These are phyloP conservation scores for Coemansia reversa DNA, from an alignment of 192 early-diverging fungal genomes.

Conservation along the genomic window DNA sequence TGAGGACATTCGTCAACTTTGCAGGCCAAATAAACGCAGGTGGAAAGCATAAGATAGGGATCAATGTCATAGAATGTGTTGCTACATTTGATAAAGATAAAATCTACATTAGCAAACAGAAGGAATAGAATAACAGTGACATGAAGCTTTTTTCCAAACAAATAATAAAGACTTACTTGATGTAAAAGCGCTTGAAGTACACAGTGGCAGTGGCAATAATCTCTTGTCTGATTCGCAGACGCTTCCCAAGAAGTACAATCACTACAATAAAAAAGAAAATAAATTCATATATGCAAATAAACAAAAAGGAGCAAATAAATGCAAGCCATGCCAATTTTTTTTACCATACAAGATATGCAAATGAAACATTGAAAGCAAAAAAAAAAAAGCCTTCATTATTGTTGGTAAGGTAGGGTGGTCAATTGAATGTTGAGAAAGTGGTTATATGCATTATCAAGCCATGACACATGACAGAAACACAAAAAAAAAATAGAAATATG, in stretches of 20 bases:
- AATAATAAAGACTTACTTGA: slow-evolving; percentile 60
- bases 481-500: too few relatives aligned
- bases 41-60: slow-evolving; percentile 72
- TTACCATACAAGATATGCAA: too few relatives aligned
- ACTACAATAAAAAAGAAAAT: slow-evolving; percentile 49
- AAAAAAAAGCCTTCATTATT: too few relatives aligned
- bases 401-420: too few relatives aligned
- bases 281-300: too few relatives aligned
- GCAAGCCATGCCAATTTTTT: background rate
- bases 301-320: slow-evolving; percentile 11
- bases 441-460: too few relatives aligned
- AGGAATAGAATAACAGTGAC: background rate
- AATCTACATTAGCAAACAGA: background rate
- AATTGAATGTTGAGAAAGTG: too few relatives aligned
- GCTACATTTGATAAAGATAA: slow-evolving; percentile 40
- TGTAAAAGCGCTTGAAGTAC: slow-evolving; percentile 90
- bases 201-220: slow-evolving; percentile 80
- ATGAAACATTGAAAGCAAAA: too few relatives aligned
- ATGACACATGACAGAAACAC: too few relatives aligned
- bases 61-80: slow-evolving; percentile 74
- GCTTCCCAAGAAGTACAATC: slow-evolving; percentile 71
- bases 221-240: slow-evolving; percentile 72
- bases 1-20: slow-evolving; percentile 82
- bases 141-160: background rate
- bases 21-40: slow-evolving; percentile 84